Evolutionary conservation across 805 yeast genomes (phyloP).

Genomic region (Wickerhamomyces rabaulensis): DNA sequence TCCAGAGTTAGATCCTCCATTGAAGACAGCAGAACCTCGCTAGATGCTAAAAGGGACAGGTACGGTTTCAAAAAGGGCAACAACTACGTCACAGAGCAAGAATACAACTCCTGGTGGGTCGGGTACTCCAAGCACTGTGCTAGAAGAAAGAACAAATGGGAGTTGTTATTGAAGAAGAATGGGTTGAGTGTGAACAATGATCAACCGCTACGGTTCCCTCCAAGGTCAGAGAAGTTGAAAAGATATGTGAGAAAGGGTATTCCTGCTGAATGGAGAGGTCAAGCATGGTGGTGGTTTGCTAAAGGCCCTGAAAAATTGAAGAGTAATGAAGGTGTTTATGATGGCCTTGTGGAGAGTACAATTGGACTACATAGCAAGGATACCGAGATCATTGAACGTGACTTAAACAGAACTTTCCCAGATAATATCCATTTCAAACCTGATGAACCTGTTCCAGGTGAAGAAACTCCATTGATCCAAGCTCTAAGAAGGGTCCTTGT

Average conservation of each 20-base stretch:
- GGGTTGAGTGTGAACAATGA: constrained; percentile 51
- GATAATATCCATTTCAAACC: constrained; percentile 79
- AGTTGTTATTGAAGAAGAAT: constrained; percentile 51
- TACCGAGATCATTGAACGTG: constrained; percentile 91
- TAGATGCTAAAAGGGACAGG: constrained; percentile 45
- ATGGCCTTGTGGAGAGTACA: constrained; percentile 57
- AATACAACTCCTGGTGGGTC: constrained; percentile 73
- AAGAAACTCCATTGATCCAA: constrained; percentile 61
- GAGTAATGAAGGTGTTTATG: constrained; percentile 71
- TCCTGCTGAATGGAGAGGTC: constrained; percentile 96
- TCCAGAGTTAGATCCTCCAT: constrained; percentile 11
- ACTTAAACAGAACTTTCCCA: constrained; percentile 90
- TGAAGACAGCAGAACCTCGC: constrained; percentile 4
- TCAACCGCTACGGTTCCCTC: constrained; percentile 65
- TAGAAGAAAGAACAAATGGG: constrained; percentile 78
- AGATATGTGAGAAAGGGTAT: constrained; percentile 85
- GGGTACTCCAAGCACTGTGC: constrained; percentile 58
- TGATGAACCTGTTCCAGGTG: constrained; percentile 14
- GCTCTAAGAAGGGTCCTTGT: constrained; percentile 75
- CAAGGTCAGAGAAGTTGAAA: constrained; percentile 71
- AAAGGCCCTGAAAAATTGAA: constrained; percentile 72
- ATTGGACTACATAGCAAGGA: constrained; percentile 55
- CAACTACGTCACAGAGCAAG: constrained; percentile 42
- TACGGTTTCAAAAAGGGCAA: constrained; percentile 83
- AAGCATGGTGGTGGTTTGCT: constrained; percentile 95